A percentile compares a stretch with the other conserved stretches of the same genome.
Conservation (phyloP, 768 basidiomycete genomes). For the Suillus placidus region DNA sequence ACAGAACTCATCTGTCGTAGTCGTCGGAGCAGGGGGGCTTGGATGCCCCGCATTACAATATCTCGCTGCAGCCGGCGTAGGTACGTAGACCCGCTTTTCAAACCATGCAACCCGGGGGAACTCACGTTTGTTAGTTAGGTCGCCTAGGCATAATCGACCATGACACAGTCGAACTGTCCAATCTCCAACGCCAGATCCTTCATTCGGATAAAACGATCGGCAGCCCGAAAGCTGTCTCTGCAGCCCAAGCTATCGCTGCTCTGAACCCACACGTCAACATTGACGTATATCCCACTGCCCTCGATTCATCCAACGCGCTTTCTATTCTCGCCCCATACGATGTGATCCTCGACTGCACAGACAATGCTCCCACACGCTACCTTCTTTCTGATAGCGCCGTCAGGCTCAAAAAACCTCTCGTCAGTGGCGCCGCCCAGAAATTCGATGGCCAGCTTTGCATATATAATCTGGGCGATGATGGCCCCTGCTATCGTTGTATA, state of each 20-base stretch:
- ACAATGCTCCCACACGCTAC: conserved; percentile 91
- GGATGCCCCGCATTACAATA: conserved; percentile 97
- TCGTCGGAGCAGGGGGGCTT: conserved; percentile 94
- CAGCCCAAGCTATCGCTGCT: conserved; percentile 57
- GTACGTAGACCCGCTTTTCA: conserved; percentile 45
- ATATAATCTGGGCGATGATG: conserved; percentile 67
- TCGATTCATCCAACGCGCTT: conserved; percentile 68
- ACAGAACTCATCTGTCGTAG: conserved; percentile 71
- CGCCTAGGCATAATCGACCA: conserved; percentile 86
- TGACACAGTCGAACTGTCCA: conserved; percentile 85
- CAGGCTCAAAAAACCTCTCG: conserved; percentile 73
- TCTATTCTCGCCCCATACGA: conserved; percentile 63
- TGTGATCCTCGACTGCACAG: conserved; percentile 91
- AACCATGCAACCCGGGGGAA: neutral
- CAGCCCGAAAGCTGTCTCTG: conserved; percentile 80
- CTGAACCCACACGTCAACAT: conserved; percentile 62
- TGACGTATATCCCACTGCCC: conserved; percentile 57
- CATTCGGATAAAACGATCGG: conserved; percentile 76
- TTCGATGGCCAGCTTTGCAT: conserved; percentile 80
- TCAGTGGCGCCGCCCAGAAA: conserved; percentile 91
- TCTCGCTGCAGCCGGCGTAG: conserved; percentile 89
- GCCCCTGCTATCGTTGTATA: conserved; percentile 94
- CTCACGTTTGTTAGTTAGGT: conserved; percentile 48
- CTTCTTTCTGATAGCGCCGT: conserved; percentile 88
- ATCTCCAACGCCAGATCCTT: conserved; percentile 92